phyloP scores from a whole-genome alignment of 495 filamentous ascomycete species.

The Xylaria castorea region DNA sequence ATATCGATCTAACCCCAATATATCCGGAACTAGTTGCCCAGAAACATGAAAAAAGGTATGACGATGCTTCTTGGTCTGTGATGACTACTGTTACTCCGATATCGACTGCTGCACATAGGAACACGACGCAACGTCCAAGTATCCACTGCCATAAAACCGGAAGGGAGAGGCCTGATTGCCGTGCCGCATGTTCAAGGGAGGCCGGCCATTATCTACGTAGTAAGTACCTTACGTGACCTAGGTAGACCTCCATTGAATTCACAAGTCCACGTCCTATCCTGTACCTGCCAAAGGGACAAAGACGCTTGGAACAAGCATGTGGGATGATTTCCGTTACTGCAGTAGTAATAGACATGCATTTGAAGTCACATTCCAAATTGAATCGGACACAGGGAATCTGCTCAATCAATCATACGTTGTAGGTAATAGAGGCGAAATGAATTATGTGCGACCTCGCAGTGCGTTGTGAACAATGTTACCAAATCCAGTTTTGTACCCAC shows the following conservation, averaged over 20 bases:
- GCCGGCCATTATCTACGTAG: neutral
- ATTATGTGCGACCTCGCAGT: neutral
- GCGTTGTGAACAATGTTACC: constrained; percentile 9
- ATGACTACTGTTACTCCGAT: neutral
- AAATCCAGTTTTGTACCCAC: constrained; percentile 12
- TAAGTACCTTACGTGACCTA: neutral
- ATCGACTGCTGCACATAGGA: neutral
- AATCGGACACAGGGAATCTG: neutral
- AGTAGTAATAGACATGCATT: constrained; percentile 22
- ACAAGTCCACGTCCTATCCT: neutral
- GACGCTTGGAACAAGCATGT: neutral
- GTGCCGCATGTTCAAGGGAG: constrained; percentile 10
- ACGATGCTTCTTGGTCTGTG: neutral
- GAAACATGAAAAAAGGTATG: neutral
- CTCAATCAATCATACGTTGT: constrained; percentile 18
- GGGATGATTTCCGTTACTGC: constrained; percentile 16
- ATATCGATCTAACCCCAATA: constrained; percentile 1
- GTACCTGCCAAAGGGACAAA: neutral
- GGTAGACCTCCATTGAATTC: neutral
- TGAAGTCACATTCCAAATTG: constrained; percentile 21
- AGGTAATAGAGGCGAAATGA: constrained; percentile 16
- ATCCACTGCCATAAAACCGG: constrained; percentile 6
- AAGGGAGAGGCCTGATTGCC: constrained; percentile 14
- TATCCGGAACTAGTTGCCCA: neutral
- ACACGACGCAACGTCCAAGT: neutral